These are phyloP conservation scores for Geotrichum ghanense DNA, from an alignment of 805 yeast species.

Conservation along the genomic window DNA sequence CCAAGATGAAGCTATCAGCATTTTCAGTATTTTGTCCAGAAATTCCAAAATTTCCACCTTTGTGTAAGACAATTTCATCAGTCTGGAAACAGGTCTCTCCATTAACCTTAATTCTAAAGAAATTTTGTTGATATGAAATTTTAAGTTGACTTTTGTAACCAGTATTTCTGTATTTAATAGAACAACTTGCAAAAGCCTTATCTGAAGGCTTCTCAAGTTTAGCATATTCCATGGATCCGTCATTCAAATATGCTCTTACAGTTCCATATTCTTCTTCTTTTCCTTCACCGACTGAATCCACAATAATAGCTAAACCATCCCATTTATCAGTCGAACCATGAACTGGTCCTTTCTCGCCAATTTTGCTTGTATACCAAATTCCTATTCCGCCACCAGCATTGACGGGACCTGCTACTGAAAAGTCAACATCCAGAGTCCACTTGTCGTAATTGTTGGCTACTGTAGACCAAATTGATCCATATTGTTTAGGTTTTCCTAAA, in stretches of 20 bases:
- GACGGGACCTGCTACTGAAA: constrained; percentile 23
- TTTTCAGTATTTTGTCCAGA: constrained; percentile 20
- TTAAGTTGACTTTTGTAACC: constrained; percentile 20
- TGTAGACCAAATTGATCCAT: constrained; percentile 27
- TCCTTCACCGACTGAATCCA: constrained; percentile 23
- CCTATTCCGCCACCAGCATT: constrained; percentile 28
- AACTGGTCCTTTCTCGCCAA: constrained; percentile 22
- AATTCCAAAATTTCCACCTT: constrained; percentile 23
- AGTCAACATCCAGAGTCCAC: constrained; percentile 26
- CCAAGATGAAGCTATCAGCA: constrained; percentile 15
- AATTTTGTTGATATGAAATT: constrained; percentile 22
- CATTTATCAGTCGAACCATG: constrained; percentile 28
- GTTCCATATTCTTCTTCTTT: constrained; percentile 17
- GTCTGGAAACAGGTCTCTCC: constrained; percentile 28
- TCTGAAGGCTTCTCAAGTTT: constrained; percentile 16
- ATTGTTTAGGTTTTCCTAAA: constrained; percentile 15
- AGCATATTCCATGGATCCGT: constrained; percentile 23
- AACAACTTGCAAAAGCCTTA: constrained; percentile 27
- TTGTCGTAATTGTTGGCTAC: constrained; percentile 18
- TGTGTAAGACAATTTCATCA: constrained; percentile 24
- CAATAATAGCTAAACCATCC: constrained; percentile 31
- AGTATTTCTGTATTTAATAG: constrained; percentile 26
- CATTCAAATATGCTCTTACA: constrained; percentile 30
- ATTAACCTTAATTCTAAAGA: constrained; percentile 27
- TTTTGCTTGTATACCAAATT: constrained; percentile 25